Base-by-base conservation (phyloP, 106 monocot species). In the Posidonia australis region DNA sequence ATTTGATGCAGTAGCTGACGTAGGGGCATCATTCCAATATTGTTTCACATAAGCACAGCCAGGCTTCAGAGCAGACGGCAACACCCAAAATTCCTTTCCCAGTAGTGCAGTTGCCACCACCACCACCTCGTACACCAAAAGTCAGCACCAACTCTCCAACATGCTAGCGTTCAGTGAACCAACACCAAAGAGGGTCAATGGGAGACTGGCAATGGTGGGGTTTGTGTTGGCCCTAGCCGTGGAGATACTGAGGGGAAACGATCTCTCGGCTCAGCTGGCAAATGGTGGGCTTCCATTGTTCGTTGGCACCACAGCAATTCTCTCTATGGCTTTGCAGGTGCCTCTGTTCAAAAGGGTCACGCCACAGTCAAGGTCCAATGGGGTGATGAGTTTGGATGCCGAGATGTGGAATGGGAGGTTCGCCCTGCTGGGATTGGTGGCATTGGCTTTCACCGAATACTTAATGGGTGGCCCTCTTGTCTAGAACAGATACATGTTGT, bases 341-440 rank as follows among this genome's bases (percentile, higher is more conserved):
- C 89, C 89, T 17, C 62, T 89, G 36, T 78, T 89, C 60, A 58
- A 70, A 19, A 82, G 89, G 6, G 68, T 78, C 16, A 80, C 21
- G 14, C 80, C 58, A 31, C 67, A 85, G 70, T 71, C 82, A 0
- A 68, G 49, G 57, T 66, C 77, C 2, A 42, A 17, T 0, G 80
- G 76, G 10, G 1, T 80, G n/a, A 80, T 82, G 85, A 80, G 68
- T 6, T 78, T 79, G 1, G 66, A 80, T 4, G 89, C 85, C 6
- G 85, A 89, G 82, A 30, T 89, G 44, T 89, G 74, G 89, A 89
- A 89, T 32, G 89, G 89, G 20, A 62, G 84, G 74, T 78, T 89
- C 28, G 85, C 89, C 36, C 85, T 89, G 85, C 49, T 89, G 16
- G 89, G 89, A 2, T 36, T 85, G 17, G 82, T 85, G 25, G 89